Evolutionary conservation across 208 protist genomes (phyloP).

Genomic region (Leishmania lainsoni): DNA sequence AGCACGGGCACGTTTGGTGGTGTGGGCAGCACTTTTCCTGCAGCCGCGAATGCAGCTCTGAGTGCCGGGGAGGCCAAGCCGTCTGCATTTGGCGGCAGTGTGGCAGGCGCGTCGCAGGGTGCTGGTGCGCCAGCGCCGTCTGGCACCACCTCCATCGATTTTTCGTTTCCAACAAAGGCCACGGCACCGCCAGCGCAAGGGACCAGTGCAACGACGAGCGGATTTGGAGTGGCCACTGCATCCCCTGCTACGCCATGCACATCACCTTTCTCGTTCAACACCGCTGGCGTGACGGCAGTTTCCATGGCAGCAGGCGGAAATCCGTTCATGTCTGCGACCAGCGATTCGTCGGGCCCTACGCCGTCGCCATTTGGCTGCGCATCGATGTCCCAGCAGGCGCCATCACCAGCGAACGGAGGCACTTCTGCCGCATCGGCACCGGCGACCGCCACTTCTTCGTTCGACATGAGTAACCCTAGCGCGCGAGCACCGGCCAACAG

Average conservation of each 20-base stretch:
- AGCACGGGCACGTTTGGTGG: not conserved
- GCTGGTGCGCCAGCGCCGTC: not conserved
- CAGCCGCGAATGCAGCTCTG: not conserved
- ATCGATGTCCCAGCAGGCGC: not conserved
- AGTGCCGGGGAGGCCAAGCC: not conserved
- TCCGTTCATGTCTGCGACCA: not conserved
- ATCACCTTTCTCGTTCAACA: slow-evolving; percentile 2
- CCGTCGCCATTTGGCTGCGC: not conserved
- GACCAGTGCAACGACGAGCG: not conserved
- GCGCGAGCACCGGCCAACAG: not conserved
- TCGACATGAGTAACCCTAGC: not conserved
- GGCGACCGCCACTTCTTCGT: not conserved
- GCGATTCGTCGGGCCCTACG: not conserved
- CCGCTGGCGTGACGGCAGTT: not conserved
- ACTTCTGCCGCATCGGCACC: not conserved
- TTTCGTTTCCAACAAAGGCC: not conserved
- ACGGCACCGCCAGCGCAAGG: not conserved
- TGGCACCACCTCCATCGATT: not conserved
- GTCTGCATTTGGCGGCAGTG: not conserved
- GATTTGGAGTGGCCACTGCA: not conserved
- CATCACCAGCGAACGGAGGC: not conserved
- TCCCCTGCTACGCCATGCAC: not conserved
- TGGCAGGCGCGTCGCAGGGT: not conserved
- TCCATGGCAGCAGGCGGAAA: not conserved
- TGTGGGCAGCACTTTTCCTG: not conserved